Percentiles rank a stretch among this genome's conserved stretches.
Evolutionary conservation across 192 early-diverging fungal species (phyloP).

Genomic region (Entomortierella parvispora): DNA sequence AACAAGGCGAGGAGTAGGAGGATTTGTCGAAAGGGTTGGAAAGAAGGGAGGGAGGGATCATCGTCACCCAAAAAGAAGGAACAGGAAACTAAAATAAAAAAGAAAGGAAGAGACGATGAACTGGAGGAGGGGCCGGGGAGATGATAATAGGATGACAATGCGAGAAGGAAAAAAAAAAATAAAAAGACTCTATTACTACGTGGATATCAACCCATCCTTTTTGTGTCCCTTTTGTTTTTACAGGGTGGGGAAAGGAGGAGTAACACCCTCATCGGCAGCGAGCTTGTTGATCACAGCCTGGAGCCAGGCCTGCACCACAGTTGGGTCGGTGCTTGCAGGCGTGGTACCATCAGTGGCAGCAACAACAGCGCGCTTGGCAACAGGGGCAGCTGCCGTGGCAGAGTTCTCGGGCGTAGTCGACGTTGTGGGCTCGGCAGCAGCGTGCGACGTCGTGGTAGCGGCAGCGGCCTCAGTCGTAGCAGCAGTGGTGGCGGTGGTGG

Average conservation of each 20-base stretch:
- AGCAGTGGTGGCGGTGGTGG: background rate
- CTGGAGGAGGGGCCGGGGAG: background rate
- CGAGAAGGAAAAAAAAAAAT: background rate
- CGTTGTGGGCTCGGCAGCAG: background rate
- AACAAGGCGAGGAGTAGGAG: background rate
- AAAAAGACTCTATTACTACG: background rate
- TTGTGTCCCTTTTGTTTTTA: too few species aligned
- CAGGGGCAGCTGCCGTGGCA: background rate
- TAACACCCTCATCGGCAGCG: constrained; percentile 10
- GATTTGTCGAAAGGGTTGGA: constrained; percentile 3
- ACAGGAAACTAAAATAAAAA: background rate
- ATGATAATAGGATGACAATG: background rate
- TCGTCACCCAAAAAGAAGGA: background rate
- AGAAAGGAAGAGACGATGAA: constrained; percentile 3
- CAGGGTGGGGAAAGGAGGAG: constrained; percentile 14
- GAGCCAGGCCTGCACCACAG: constrained; percentile 37
- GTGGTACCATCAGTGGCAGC: background rate
- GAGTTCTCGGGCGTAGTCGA: background rate
- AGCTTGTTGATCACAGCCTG: constrained; percentile 30
- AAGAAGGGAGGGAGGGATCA: background rate
- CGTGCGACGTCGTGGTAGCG: background rate
- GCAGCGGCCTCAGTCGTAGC: background rate
- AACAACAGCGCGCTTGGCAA: background rate
- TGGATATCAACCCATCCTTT: background rate
- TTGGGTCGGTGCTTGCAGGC: constrained; percentile 7